These are phyloP conservation scores for Coemansia sp. DNA, from an alignment of 192 early-diverging fungal species.

Conservation along the genomic window DNA sequence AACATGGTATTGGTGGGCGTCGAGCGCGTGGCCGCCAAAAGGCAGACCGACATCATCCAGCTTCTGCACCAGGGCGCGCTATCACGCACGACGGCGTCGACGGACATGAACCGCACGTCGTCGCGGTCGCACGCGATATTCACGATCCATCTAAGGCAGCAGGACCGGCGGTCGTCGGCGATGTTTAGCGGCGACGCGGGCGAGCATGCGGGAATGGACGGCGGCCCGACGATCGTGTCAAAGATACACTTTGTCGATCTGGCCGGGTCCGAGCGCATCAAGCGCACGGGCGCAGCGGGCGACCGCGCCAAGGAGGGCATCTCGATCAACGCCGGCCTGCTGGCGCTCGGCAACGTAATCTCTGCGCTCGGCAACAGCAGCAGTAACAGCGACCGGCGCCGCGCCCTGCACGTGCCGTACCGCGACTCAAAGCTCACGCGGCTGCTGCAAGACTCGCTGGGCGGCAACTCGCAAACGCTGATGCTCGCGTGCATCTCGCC, in stretches of 20 bases:
- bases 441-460: conserved; percentile 92
- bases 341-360: conserved; percentile 98
- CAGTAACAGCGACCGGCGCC: background rate
- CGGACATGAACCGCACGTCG: conserved; percentile 95
- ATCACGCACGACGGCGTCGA: conserved; percentile 84
- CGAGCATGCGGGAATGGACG: background rate
- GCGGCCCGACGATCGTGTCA: conserved; percentile 53
- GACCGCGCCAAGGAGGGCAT: conserved; percentile 96
- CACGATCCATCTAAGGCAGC: conserved; percentile 77
- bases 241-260: conserved; percentile 99
- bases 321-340: conserved; percentile 92
- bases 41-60: conserved; percentile 66
- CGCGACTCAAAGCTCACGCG: conserved; percentile 97
- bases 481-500: conserved; percentile 98
- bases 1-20: conserved; percentile 87
- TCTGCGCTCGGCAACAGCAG: conserved; percentile 81
- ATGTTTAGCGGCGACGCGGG: background rate
- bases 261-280: conserved; percentile 94
- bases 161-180: conserved; percentile 58
- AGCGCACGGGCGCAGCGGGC: conserved; percentile 92
- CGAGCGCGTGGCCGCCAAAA: conserved; percentile 66
- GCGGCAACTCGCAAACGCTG: conserved; percentile 92
- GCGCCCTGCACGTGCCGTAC: conserved; percentile 70
- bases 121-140: conserved; percentile 98
- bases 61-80: conserved; percentile 70